phyloP scores from a whole-genome alignment of 306 rosid genomes.

The Acacia melanoxylon region DNA sequence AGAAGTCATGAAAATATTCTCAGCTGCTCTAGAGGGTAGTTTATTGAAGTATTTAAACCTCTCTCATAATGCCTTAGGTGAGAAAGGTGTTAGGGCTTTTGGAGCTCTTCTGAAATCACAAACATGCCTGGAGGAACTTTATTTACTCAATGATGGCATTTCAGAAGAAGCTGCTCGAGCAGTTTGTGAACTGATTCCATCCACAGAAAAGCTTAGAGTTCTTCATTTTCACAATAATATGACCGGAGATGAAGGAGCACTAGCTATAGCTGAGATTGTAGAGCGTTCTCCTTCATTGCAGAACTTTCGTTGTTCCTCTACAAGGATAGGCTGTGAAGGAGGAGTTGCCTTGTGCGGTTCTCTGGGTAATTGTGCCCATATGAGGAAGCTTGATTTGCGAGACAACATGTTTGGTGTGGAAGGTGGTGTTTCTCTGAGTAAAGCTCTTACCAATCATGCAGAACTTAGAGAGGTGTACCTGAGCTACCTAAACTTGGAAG shows the following conservation, averaged over 20 bases:
- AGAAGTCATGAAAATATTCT: constrained; percentile 58
- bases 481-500: constrained; percentile 87
- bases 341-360: constrained; percentile 81
- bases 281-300: constrained; percentile 55
- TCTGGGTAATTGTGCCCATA: constrained; percentile 50
- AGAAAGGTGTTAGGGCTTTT: constrained; percentile 75
- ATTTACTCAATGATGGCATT: constrained; percentile 65
- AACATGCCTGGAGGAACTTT: constrained; percentile 63
- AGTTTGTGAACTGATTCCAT: constrained; percentile 62
- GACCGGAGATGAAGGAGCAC: constrained; percentile 74
- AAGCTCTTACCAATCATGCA: constrained; percentile 64
- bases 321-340: constrained; percentile 63
- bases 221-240: constrained; percentile 70
- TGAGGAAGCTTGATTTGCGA: constrained; percentile 82
- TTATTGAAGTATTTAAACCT: constrained; percentile 55
- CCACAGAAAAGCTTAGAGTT: constrained; percentile 60
- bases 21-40: constrained; percentile 63
- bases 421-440: constrained; percentile 76
- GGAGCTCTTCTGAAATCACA: constrained; percentile 65
- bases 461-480: constrained; percentile 72
- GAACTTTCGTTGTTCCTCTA: constrained; percentile 73
- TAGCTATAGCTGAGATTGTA: constrained; percentile 60
- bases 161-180: constrained; percentile 74
- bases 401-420: constrained; percentile 95
- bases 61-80: constrained; percentile 70